A percentile compares a stretch with the other conserved stretches of the same genome.
Evolutionary conservation across 1,139 yeast genomes (phyloP).

Genomic region (Scheffersomyces illinoinensis): DNA sequence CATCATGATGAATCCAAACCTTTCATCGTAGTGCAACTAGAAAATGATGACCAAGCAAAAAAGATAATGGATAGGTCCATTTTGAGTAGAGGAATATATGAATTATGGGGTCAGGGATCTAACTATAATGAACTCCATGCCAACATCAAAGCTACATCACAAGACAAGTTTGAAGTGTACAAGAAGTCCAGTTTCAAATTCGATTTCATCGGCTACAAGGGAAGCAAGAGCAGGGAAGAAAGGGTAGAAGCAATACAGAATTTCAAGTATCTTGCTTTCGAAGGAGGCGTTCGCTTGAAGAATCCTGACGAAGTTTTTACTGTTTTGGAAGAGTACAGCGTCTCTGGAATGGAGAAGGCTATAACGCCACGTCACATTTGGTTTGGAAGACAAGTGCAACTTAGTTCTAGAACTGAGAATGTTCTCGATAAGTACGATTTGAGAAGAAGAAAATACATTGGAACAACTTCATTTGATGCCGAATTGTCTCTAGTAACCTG

Average conservation of each 20-base stretch:
- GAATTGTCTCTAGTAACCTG: slow-evolving; percentile 81
- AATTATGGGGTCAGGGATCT: slow-evolving; percentile 76
- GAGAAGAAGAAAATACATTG: slow-evolving; percentile 81
- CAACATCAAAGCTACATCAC: slow-evolving; percentile 39
- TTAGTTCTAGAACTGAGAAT: slow-evolving; percentile 61
- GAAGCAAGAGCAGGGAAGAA: slow-evolving; percentile 51
- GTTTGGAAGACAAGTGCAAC: slow-evolving; percentile 74
- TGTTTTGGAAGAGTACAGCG: slow-evolving; percentile 70
- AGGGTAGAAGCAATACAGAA: slow-evolving; percentile 69
- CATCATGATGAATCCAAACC: slow-evolving; percentile 64
- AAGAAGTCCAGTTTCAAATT: slow-evolving; percentile 67
- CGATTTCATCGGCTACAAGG: slow-evolving; percentile 71
- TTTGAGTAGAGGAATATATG: slow-evolving; percentile 75
- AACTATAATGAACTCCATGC: slow-evolving; percentile 59
- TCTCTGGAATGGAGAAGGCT: slow-evolving; percentile 51
- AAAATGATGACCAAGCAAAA: slow-evolving; percentile 65
- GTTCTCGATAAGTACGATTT: slow-evolving; percentile 78
- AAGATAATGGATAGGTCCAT: slow-evolving; percentile 67
- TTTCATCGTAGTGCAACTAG: slow-evolving; percentile 66
- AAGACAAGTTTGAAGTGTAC: slow-evolving; percentile 31
- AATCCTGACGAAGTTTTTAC: slow-evolving; percentile 73
- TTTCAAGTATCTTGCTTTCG: slow-evolving; percentile 66
- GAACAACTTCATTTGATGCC: slow-evolving; percentile 96
- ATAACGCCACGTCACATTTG: slow-evolving; percentile 57
- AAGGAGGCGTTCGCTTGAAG: slow-evolving; percentile 79